These are phyloP conservation scores for Podila minutissima DNA, from an alignment of 192 early-diverging fungal species.

Conservation along the genomic window DNA sequence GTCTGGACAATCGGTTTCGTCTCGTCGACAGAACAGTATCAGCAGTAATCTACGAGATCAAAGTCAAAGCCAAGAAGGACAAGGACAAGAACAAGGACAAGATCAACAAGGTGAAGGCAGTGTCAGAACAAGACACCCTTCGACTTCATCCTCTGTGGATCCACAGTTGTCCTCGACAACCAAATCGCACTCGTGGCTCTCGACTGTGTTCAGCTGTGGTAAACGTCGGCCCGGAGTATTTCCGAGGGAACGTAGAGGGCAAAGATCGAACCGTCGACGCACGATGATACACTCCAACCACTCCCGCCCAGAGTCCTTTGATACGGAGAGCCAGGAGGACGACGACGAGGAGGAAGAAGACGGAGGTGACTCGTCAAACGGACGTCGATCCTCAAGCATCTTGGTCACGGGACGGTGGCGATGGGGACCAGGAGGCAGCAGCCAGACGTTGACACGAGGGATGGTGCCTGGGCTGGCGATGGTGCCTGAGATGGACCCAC, in stretches of 20 bases:
- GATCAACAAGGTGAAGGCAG: no score
- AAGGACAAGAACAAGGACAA: no score
- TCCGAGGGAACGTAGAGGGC: not conserved
- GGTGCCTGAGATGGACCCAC: slow-evolving; percentile 17
- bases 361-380: not conserved
- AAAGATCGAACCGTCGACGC: not conserved
- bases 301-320: not conserved
- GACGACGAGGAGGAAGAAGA: not conserved
- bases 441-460: not conserved
- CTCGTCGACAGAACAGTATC: not conserved
- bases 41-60: not conserved
- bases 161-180: not conserved
- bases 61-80: no score
- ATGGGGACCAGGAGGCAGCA: not conserved
- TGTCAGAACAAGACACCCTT: not conserved
- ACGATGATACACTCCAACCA: not conserved
- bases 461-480: not conserved
- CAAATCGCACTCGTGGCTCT: not conserved
- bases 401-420: not conserved
- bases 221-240: not conserved
- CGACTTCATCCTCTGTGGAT: not conserved
- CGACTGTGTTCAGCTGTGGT: not conserved
- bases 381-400: not conserved
- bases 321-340: not conserved
- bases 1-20: no score